These are phyloP conservation scores for Selenicereus undatus DNA, from an alignment of 148 eudicot species.

Conservation along the genomic window DNA sequence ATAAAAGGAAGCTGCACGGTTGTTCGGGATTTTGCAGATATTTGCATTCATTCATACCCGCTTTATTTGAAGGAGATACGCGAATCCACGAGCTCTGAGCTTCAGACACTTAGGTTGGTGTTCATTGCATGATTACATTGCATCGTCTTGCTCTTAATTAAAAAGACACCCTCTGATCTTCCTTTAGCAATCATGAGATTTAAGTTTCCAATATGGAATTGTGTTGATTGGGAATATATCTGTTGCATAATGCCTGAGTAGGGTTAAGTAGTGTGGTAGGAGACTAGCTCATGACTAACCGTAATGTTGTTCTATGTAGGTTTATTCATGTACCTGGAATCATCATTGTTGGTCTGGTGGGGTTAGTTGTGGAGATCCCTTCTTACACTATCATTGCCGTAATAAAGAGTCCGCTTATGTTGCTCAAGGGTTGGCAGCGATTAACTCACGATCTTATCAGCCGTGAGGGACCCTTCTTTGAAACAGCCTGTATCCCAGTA, in stretches of 20 bases:
- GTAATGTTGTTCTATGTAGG: conserved; percentile 38
- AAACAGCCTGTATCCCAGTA: conserved; percentile 88
- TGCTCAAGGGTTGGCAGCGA: conserved; percentile 88
- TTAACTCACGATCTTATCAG: conserved; percentile 71
- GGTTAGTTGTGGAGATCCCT: conserved; percentile 76
- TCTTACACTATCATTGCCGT: conserved; percentile 66
- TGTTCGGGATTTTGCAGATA: conserved; percentile 83
- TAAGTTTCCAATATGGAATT: neutral
- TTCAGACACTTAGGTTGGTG: conserved; percentile 67
- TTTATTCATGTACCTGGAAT: conserved; percentile 83
- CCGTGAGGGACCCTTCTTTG: conserved; percentile 92
- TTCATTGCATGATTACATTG: neutral
- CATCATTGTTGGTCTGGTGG: conserved; percentile 70
- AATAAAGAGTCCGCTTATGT: conserved; percentile 79
- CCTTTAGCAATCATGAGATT: neutral
- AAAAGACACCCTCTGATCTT: neutral
- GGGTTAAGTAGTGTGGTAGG: neutral
- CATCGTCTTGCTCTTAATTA: neutral
- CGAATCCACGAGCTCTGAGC: conserved; percentile 51
- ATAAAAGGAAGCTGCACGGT: conserved; percentile 81
- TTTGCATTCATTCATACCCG: conserved; percentile 78
- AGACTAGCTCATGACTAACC: conserved; percentile 10
- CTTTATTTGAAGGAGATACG: conserved; percentile 69
- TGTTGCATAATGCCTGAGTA: too few relatives aligned
- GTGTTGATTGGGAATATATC: neutral